These are phyloP conservation scores for Porphyrellus cyaneotinctus DNA, from an alignment of 768 basidiomycete species.

Conservation along the genomic window DNA sequence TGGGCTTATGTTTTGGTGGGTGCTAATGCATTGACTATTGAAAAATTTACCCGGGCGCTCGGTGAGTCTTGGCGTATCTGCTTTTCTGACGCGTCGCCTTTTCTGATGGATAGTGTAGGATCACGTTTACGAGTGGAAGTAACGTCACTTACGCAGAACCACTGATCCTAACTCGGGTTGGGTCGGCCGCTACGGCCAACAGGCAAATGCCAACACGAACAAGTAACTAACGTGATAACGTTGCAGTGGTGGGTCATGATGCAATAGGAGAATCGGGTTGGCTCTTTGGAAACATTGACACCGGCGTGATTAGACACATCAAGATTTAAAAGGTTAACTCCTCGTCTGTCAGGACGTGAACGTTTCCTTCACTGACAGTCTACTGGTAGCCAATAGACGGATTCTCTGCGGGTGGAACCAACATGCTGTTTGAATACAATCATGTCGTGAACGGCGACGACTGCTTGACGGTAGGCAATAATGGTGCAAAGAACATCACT, in stretches of 20 bases:
- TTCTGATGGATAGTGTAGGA: constrained; percentile 34
- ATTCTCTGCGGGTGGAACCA: not conserved
- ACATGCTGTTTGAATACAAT: constrained; percentile 29
- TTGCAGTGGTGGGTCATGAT: constrained; percentile 53
- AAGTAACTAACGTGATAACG: not conserved
- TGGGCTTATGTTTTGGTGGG: not conserved
- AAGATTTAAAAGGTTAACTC: constrained; percentile 48
- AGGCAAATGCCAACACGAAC: constrained; percentile 26
- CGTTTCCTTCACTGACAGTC: not conserved
- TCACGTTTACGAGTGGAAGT: constrained; percentile 46
- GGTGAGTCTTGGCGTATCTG: not conserved
- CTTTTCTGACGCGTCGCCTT: no score
- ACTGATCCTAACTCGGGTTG: constrained; percentile 49
- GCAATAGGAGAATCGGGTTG: constrained; percentile 42
- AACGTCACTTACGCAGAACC: constrained; percentile 57
- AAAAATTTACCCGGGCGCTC: constrained; percentile 40
- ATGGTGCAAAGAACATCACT: constrained; percentile 51
- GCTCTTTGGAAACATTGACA: constrained; percentile 49
- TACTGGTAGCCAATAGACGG: constrained; percentile 34
- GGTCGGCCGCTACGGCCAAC: constrained; percentile 59
- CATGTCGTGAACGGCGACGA: constrained; percentile 58
- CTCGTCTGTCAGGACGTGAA: not conserved
- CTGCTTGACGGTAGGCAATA: constrained; percentile 55
- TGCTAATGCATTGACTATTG: not conserved
- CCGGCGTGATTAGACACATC: constrained; percentile 53